Evolutionary conservation across 140 eudicot genomes (phyloP), one percentile per base, ranked within the genome.

Genomic region (Anethum foeniculum): DNA sequence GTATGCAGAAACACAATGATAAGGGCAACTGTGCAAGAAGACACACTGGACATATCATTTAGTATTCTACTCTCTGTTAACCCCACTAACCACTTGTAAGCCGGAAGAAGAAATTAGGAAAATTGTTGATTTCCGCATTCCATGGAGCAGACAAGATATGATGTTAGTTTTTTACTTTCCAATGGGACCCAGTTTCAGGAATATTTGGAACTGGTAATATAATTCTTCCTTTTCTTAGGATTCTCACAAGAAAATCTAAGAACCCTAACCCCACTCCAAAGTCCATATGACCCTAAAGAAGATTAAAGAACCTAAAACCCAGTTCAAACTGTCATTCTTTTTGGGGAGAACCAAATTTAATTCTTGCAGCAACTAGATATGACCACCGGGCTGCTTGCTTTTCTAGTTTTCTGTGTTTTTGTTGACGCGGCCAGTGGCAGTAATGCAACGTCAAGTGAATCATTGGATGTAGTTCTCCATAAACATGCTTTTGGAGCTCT

Each of bases 401-500:
- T 73, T 52, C 82, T 84, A 76, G 75, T 62, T 62, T 80, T 83
- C 54, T 83, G 82, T 38, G 76, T 68, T 56, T 44, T 71, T 25
- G 77, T 81, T 23, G 84, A 84, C 13, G 58, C 83, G 76, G 76
- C 60, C 36, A 79, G 84, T 30, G 51, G 51, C 79, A 77, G 83
- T 47, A 79, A 13, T 52, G 49, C 44, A 5, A 25, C 79, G 38
- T 19, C 71, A 3, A 60, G 43, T 46, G 84, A 89, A 77, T 85
- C 90, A 28, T 49, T 89, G 75, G 96, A 89, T 69, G 81, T 56
- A 16, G 69, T 87, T 82, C 93, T 91, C 78, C 93, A 86, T 19
- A 86, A 87, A 19, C 90, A 85, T 80, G 91, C 90, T 65, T 84
- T 91, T 71, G 75, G 77, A 67, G 82, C 87, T 60, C 79, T 89